A percentile compares a stretch with the other conserved stretches of the same genome.
phyloP scores from a whole-genome alignment of 2,329 filamentous ascomycete genomes.

The Fusarium setosum region DNA sequence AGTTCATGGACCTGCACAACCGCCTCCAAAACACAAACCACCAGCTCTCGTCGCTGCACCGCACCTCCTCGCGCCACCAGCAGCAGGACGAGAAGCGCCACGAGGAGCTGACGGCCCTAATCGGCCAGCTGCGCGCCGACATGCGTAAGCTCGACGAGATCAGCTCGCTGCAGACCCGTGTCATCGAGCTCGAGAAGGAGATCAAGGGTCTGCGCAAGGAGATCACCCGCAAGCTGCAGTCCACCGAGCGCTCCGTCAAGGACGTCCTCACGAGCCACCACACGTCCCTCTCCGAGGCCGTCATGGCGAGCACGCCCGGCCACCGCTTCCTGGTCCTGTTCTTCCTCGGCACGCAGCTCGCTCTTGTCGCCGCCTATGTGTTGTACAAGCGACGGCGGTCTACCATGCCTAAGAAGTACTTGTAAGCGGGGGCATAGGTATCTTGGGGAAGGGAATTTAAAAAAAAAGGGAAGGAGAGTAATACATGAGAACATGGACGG shows the following conservation, averaged over 20 bases:
- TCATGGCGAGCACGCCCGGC: conserved; percentile 60
- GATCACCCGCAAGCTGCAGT: conserved; percentile 60
- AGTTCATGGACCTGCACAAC: conserved; percentile 88
- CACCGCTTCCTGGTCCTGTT: conserved; percentile 72
- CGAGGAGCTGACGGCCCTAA: conserved; percentile 61
- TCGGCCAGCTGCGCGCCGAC: conserved; percentile 59
- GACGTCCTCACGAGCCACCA: conserved; percentile 63
- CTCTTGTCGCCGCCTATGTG: conserved; percentile 76
- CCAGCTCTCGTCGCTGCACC: conserved; percentile 72
- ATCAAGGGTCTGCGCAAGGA: conserved; percentile 66
- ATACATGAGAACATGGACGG: background rate
- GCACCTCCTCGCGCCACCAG: conserved; percentile 63
- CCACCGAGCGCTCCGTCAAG: conserved; percentile 64
- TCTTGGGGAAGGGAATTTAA: background rate
- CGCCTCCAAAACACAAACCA: conserved; percentile 81
- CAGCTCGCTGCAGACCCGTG: conserved; percentile 55
- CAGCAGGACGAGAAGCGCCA: conserved; percentile 66
- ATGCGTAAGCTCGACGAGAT: conserved; percentile 60
- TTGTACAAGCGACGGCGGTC: conserved; percentile 83
- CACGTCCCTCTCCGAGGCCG: conserved; percentile 59
- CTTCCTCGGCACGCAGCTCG: conserved; percentile 78
- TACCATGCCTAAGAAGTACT: conserved; percentile 89
- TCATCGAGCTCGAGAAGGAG: conserved; percentile 68
- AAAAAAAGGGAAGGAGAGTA: conserved; percentile 1
- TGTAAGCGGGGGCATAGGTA: conserved; percentile 69